Percentiles rank a stretch among this genome's conserved stretches.
These are phyloP conservation scores for Monilinia fructicola DNA, from an alignment of 2,329 filamentous ascomycete species.

Conservation along the genomic window DNA sequence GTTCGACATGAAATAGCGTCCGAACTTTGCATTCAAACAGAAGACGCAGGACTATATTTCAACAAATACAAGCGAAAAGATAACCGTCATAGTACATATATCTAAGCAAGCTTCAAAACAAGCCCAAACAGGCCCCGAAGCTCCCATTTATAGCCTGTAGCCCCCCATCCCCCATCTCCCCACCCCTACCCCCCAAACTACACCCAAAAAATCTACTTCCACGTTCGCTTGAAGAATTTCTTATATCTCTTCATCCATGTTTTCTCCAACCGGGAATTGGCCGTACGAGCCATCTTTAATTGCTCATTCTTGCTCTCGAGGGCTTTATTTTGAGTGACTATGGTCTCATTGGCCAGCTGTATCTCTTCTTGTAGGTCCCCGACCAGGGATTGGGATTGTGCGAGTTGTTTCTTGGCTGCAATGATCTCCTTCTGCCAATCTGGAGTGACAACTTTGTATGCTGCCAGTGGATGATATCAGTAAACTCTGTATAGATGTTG, in stretches of 20 bases:
- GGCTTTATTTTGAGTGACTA: not conserved
- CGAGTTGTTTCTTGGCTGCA: not conserved
- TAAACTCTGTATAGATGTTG: not conserved
- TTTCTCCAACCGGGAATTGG: not conserved
- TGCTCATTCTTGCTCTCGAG: not conserved
- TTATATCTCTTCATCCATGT: constrained; percentile 1
- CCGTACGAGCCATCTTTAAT: not conserved
- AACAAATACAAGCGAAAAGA: not conserved
- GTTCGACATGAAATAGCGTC: not conserved
- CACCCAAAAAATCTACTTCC: not conserved
- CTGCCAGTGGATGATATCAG: not conserved
- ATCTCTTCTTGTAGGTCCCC: not conserved
- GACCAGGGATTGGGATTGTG: not conserved
- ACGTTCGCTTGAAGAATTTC: not conserved
- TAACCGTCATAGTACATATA: not conserved
- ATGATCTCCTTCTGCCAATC: constrained; percentile 7
- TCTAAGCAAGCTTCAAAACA: not conserved
- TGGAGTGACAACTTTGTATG: not conserved
- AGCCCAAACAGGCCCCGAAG: not conserved
- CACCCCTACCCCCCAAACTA: too few species aligned
- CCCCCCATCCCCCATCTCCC: too few species aligned
- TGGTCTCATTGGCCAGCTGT: not conserved
- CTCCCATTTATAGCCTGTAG: not conserved
- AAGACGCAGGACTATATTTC: not conserved
- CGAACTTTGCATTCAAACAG: not conserved